Conservation (phyloP, 345 rosid species). For the Gossypium turneri region DNA sequence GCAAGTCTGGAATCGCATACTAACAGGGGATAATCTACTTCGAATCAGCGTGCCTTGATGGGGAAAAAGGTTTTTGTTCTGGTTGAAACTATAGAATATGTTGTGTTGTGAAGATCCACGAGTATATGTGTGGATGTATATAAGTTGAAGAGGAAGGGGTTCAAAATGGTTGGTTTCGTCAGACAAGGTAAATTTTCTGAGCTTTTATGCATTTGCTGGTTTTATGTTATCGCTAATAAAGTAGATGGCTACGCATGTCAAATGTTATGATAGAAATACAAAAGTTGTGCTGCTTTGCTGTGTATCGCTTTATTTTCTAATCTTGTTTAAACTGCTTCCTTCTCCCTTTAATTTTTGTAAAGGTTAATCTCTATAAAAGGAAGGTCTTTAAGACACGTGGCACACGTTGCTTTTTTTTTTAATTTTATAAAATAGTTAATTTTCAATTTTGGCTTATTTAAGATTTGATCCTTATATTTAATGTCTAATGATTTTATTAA, state of each 20-base stretch:
- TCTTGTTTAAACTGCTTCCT: not conserved
- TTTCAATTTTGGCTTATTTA: no score
- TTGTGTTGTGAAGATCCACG: conserved; percentile 9
- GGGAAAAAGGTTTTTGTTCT: not conserved
- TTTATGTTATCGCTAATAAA: not conserved
- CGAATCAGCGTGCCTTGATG: not conserved
- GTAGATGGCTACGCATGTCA: not conserved
- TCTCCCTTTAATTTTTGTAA: no score
- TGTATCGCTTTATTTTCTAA: not conserved
- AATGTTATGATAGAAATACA: not conserved
- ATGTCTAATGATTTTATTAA: no score
- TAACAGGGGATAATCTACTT: conserved; percentile 4
- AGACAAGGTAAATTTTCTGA: conserved; percentile 2
- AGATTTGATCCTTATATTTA: no score
- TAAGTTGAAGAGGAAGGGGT: conserved; percentile 20
- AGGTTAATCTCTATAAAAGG: no score
- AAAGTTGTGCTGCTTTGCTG: not conserved
- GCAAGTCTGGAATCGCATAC: conserved; percentile 7
- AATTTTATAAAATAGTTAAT: no score
- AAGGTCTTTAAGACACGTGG: no score
- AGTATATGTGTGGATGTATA: conserved; percentile 28
- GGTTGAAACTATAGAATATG: conserved; percentile 19
- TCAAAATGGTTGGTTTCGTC: conserved; percentile 11
- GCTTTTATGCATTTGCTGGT: not conserved
- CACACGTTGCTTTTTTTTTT: no score